Base-by-base conservation (phyloP, 164 flowering plant genomes). In the Magnolia kwangsiensis region DNA sequence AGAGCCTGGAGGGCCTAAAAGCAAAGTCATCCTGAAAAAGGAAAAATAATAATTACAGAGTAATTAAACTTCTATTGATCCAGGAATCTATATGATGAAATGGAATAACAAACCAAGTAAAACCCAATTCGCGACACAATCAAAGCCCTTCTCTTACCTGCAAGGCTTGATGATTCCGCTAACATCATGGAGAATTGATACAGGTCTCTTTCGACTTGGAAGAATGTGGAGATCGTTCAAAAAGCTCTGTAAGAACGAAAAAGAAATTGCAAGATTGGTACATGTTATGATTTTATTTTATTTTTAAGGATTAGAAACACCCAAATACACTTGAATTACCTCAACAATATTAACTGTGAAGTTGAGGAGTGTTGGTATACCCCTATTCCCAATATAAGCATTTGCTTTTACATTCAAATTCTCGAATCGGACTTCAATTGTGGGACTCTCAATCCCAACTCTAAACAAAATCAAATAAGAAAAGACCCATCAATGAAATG, bases 391-490 rank as follows among this genome's bases (percentile, higher is more conserved):
- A 1, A 92, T 70, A 31, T 84, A 75, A 76, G 91, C 90, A 61
- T 92, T 86, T 1, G 96, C 99, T 81, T 88, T 95, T 1, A 95
- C 72, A 4, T 82, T 91, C 74, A 95, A 82, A 77, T 91, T 79
- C 84, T 92, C 86, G 75, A 85, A 96, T 75, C 97, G 78, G 4
- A 94, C 95, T 84, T 96, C 97, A 1, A 96, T 89, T 1, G 94
- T 88, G 4, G 98, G 98, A 63, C 89, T 90, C 29, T 76, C 70
- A 10, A 96, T 90, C 31, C 98, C 98, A 58, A 92, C 99, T 84
- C 99, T 94, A 45, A 20, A 11, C 59, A 66, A 3, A 63, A 50
- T 14, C 50, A 9, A 55, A 51, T 14, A 68, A 11, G 7, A 68
- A 45, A 68, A 68, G 50, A 68, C 20, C 50, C 18, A 68, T 68